phyloP scores from a whole-genome alignment of 1,284 basidiomycete species.

The Dichomitus squalens region DNA sequence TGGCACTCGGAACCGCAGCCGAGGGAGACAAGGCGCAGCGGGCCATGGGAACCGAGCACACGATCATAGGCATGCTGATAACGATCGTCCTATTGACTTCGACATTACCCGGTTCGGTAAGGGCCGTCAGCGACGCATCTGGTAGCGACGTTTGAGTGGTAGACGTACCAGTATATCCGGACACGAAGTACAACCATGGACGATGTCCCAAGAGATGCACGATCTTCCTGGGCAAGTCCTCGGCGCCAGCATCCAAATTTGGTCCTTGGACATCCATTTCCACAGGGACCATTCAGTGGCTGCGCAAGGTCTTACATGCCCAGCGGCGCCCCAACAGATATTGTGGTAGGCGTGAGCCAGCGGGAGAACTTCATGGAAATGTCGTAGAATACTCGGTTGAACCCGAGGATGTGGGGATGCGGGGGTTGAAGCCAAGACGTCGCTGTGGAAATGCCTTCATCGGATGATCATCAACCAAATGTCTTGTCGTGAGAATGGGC shows the following conservation, averaged over 20 bases:
- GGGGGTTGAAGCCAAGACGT: slow-evolving; percentile 7
- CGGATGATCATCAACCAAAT: slow-evolving; percentile 13
- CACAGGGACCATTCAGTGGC: not conserved
- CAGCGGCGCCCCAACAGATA: not conserved
- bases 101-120: slow-evolving; percentile 8
- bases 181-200: not conserved
- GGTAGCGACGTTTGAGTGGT: not conserved
- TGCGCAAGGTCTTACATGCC: not conserved
- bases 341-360: slow-evolving; percentile 4
- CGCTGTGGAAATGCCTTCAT: slow-evolving; percentile 8
- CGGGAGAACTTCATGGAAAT: slow-evolving; percentile 21
- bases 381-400: slow-evolving; percentile 23
- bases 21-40: slow-evolving; percentile 7
- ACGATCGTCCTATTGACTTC: slow-evolving; percentile 15
- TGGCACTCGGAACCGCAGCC: slow-evolving; percentile 13
- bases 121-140: not conserved
- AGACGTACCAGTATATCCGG: not conserved
- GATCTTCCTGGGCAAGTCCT: no score
- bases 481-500: slow-evolving; percentile 15
- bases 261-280: not conserved
- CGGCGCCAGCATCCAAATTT: no score
- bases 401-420: slow-evolving; percentile 8
- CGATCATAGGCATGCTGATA: slow-evolving; percentile 9
- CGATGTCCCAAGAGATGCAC: not conserved
- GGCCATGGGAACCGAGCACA: slow-evolving; percentile 12